Conservation (phyloP, 176 grass and related monocot genomes). For the Musa schizocarpa region DNA sequence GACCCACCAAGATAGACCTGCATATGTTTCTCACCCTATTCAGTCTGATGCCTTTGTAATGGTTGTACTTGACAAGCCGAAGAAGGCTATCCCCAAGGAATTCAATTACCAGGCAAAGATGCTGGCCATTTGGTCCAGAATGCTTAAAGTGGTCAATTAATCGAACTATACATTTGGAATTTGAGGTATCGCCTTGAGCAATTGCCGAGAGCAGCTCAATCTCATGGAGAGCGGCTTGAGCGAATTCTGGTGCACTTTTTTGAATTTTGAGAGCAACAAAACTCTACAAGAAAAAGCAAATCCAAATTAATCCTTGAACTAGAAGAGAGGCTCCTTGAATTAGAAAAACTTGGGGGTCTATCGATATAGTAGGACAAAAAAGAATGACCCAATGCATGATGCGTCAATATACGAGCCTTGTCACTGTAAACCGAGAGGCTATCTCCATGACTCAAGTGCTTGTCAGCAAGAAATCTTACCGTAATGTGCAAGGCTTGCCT, state of each 20-base stretch:
- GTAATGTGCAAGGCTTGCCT: no score
- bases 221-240: conserved; percentile 76
- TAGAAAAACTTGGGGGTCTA: no score
- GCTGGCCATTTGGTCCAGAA: conserved; percentile 72
- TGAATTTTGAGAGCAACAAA: conserved; percentile 94
- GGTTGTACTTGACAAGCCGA: conserved; percentile 78
- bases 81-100: conserved; percentile 92
- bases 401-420: no score
- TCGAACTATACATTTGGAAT: conserved; percentile 67
- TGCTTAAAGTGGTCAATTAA: conserved; percentile 92
- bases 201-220: conserved; percentile 70
- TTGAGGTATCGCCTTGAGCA: conserved; percentile 46
- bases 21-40: conserved; percentile 57
- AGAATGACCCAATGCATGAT: no score
- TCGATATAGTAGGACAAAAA: no score
- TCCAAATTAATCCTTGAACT: conserved; percentile 8
- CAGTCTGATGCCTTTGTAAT: conserved; percentile 74
- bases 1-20: conserved; percentile 72
- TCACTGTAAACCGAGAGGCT: no score
- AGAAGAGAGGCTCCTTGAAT: background rate
- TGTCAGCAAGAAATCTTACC: no score
- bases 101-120: conserved; percentile 84
- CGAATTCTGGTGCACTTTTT: conserved; percentile 80
- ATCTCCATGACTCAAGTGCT: no score
- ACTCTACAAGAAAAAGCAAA: conserved; percentile 38